Base-by-base conservation (phyloP, 2,329 filamentous ascomycete genomes). In the Aspergillus niger region DNA sequence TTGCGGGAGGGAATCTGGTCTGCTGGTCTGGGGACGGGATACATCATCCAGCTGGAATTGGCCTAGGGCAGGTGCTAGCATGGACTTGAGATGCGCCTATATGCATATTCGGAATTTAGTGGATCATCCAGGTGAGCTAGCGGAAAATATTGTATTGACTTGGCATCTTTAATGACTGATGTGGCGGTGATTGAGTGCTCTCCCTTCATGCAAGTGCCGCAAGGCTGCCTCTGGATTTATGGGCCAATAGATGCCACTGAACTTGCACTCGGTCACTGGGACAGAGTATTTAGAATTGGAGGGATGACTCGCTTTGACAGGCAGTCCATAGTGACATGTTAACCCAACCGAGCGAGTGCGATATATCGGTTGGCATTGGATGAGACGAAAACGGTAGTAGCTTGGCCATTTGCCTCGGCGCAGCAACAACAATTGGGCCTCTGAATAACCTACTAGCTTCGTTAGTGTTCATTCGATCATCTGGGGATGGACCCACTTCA, bases 191-290 rank as follows among this genome's bases (percentile, higher is more conserved):
- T 8, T 36, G 39, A n/a, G 22, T 30, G 53, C 26, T 55, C 24
- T 11, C 11, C 22, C 10, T 39, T 3, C 2, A 43, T 55, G 53
- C 53, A 55, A 47, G 26, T 47, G 53, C 53, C 53, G 53, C 53
- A 47, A 55, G 53, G 28, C 53, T 55, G 52, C 38, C 53, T 22
- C 28, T 55, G 22, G 17, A 44, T 43, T 28, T 10, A 41, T 13
- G 26, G 47, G 53, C 53, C 32, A 32, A 55, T 20, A n/a, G 52
- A 22, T 36, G n/a, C 2, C 4, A 32, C 13, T 47, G 20, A 36
- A 55, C 39, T 15, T 55, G 38, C 38, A 36, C n/a, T 22, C 17
- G 53, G 39, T 44, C 53, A 55, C 10, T 55, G 13, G 41, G 41
- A 44, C 36, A 39, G 28, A 26, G 10, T 4, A 30, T 55, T 47